Percentiles rank a stretch among this genome's conserved stretches.
Evolutionary conservation across 2,329 filamentous ascomycete species (phyloP).

Genomic region (Xenoacremonium recifei): DNA sequence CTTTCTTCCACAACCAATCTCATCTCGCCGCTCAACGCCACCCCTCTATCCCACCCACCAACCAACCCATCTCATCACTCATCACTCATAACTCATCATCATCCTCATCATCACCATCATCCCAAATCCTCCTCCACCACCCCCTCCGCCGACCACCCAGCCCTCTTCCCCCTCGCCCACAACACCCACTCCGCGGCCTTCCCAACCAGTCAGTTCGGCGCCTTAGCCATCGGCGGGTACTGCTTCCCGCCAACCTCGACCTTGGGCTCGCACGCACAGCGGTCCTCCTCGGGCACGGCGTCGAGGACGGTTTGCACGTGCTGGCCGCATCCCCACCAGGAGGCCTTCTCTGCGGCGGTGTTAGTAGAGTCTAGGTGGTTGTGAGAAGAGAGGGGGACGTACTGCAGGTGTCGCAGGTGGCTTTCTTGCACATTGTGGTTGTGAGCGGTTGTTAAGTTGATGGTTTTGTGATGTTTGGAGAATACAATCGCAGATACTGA

Average conservation of each 20-base stretch:
- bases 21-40: no score
- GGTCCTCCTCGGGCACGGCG: conserved; percentile 52
- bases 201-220: conserved; percentile 38
- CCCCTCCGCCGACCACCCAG: conserved; percentile 27
- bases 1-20: no score
- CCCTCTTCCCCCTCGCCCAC: conserved; percentile 27
- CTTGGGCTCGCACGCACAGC: conserved; percentile 65
- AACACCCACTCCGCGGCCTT: conserved; percentile 27
- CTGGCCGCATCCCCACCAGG: conserved; percentile 65
- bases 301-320: conserved; percentile 64
- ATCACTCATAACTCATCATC: no score
- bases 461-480: background rate
- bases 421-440: conserved; percentile 62
- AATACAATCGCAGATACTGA: no score
- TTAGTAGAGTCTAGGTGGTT: conserved; percentile 3
- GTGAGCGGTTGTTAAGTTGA: background rate
- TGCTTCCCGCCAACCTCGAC: conserved; percentile 58
- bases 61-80: no score
- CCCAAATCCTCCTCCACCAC: conserved; percentile 27
- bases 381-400: conserved; percentile 4
- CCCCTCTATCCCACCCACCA: no score
- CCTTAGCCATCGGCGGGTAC: conserved; percentile 63
- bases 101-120: background rate
- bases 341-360: conserved; percentile 20
- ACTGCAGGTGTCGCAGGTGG: conserved; percentile 56